Base-by-base conservation (phyloP, 1,284 basidiomycete genomes). In the Boletus calvinii region DNA sequence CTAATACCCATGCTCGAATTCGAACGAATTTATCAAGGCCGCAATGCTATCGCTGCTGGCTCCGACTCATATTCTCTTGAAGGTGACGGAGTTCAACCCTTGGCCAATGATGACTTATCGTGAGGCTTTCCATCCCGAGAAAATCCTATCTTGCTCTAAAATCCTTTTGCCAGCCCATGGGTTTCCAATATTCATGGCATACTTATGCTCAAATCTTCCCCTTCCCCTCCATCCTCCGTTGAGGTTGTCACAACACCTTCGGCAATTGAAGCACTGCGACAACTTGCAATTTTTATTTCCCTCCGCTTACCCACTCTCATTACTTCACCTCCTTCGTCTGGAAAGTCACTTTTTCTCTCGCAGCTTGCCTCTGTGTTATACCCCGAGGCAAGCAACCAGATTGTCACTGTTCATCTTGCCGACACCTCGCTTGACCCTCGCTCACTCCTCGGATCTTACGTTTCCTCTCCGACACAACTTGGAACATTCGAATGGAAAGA, bases 401-500 rank as follows among this genome's bases (percentile, higher is more conserved):
- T 90, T 52, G 80, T 98, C 46, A 87, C 84, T 4, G 87, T 98
- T 53, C 90, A 97, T 57, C 85, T 98, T 35, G 92, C 94, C 6
- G 95, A 97, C 62, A 94, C 93, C 0, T 97, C 92, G 2, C 81
- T 99, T 49, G 97, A 99, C 66, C 89, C 96, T 32, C 92, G 97
- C 45, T 89, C 94, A 1, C 80, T 99, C 1, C 80, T 99, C 31
- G 97, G 97, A 6, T 96, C 94, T 2, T 97, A 98, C 56, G 77
- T 94, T 3, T 97, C 96, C 1, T 98, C 95, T 0, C 78, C 90
- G 0, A 87, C 82, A 1, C 81, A 84, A 36, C 88, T 93, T 0
- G 97, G 97, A 10, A 86, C 86, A 0, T 99, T 99, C 62, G 92
- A 96, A 64, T 99, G 95, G 90, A 91, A 91, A 67, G 95, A 99